Base-by-base conservation (phyloP, 257 asterid genomes). In the Eustoma russellianum region DNA sequence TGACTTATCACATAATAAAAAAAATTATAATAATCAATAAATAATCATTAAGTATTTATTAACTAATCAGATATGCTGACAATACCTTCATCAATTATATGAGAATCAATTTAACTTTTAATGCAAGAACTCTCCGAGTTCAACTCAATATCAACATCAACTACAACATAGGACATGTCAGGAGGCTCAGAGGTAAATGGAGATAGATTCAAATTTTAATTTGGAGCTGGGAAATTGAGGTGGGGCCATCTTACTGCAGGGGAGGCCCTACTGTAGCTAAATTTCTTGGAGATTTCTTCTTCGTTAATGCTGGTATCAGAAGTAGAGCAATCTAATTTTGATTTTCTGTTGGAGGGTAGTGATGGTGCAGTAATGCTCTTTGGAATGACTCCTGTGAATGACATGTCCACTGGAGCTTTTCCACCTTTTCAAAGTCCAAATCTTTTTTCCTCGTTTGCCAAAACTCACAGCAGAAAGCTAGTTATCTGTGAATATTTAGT, bases 211-310 rank as follows among this genome's bases (percentile, higher is more conserved):
- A 79, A 57, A 49, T 1, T 46, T 34, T 59, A 34, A 2, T 61
- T 77, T 52, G 67, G 63, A 17, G 80, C 94, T 0, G 44, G 47
- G 63, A 82, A 77, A 66, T 76, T 80, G 71, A 84, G 74, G 82
- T 87, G 92, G 53, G 98, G 97, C 97, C 97, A 91, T 72, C 98
- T 87, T 14, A 79, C 79, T 13, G 94, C 69, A 3, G 98, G 97
- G 35, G 87, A 80, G 54, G 98, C 95, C 80, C 94, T 80, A 15
- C 85, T 77, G 57, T 91, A 91, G 43, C 80, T 80, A 47, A 91
- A 91, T 64, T 80, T 82, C 48, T 73, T 78, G 5, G 59, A 41
- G 15, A 75, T 47, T 66, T 67, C 87, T 62, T 71, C 77, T 51
- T 84, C 84, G 5, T 60, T 69, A 18, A 30, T 46, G 18, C 74